Base-by-base conservation (phyloP, 78 protist species). In the Bigelowiella natans region DNA sequence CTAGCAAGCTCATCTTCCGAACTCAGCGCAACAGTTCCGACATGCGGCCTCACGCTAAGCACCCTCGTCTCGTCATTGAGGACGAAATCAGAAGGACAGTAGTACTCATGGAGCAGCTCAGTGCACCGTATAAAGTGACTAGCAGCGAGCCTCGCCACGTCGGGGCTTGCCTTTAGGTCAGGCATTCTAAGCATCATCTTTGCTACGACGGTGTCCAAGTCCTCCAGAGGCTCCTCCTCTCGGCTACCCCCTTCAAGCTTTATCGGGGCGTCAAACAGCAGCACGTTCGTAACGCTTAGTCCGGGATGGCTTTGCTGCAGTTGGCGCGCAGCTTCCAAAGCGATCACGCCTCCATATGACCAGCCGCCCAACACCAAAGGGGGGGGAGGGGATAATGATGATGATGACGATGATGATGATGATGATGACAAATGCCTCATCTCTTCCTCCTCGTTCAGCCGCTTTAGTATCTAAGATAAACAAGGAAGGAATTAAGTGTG, bases 271-370 rank as follows among this genome's bases (percentile, higher is more conserved):
- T 83, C 87, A 26, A 83, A 0, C 87, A 83, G 36, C 31, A 83
- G 87, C 28, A 83, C 36, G 87, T 37, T 1, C 31, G 85, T 36
- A 36, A 2, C 1, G 85, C 1, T 82, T 31, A 2, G 3, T 2
- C 38, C 1, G 85, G 85, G 30, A 36, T 2, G 2, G 85, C 1
- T 36, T 2, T 82, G 2, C 87, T 86, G 51, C 18, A 86, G n/a
- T 1, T 36, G 63, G 0, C 28, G 1, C 36, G 89, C 89, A 29
- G 38, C 11, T 39, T 86, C 36, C 18, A 86, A 2, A 7, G 89
- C 89, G 26, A 86, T 51, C 2, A 86, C 89, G 28, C 89, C 89
- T 0, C 89, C 89, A 28, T 86, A 86, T 2, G 89, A 86, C 89
- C 89, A 86, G 39, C 89, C 89, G 3, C 89, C 39, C 3, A 86